Base-by-base conservation (phyloP, 179 eudicot genomes). In the Camellia oleifera region DNA sequence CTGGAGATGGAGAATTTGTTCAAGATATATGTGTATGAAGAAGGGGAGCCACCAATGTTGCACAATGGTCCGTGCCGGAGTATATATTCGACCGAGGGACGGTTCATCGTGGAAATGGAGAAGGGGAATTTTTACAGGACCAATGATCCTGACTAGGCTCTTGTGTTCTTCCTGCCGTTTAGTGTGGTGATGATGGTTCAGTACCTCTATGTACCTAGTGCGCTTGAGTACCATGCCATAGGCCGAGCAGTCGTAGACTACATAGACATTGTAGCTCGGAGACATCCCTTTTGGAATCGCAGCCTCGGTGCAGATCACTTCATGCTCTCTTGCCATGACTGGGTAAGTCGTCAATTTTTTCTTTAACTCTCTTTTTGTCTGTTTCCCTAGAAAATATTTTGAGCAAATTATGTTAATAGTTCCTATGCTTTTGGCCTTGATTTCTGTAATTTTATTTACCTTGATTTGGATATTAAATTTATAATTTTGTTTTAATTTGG, bases 11-110 rank as follows among this genome's bases (percentile, higher is more conserved):
- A 88, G 82, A 87, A 85, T 32, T 9, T 74, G 62, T 81, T 89
- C 66, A 87, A 82, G 81, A 83, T 88, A 62, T 88, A 83, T 42
- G 87, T 89, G 0, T 89, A 89, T 71, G 79, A 83, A 69, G 91
- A 89, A 83, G 91, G 91, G 4, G 89, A 88, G 44, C 79, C 73
- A 3, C 92, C 91, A 53, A n/a, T 89, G 75, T 89, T 88, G 71
- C 89, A 89, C 77, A 74, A 82, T 7, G 91, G 89, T 1, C 78
- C 71, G 0, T 84, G 84, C 80, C 60, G 73, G 75, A 78, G 82
- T 46, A 82, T 88, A 65, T 86, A 86, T 46, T 84, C 88, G 0
- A 56, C 83, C 3, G 91, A 90, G 75, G 92, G 92, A 57, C 76
- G 80, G 61, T 90, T 90, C 81, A 86, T 86, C 2, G n/a, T 76